These are phyloP conservation scores for Tulasnella sp. DNA, from an alignment of 768 basidiomycete genomes.

Conservation along the genomic window DNA sequence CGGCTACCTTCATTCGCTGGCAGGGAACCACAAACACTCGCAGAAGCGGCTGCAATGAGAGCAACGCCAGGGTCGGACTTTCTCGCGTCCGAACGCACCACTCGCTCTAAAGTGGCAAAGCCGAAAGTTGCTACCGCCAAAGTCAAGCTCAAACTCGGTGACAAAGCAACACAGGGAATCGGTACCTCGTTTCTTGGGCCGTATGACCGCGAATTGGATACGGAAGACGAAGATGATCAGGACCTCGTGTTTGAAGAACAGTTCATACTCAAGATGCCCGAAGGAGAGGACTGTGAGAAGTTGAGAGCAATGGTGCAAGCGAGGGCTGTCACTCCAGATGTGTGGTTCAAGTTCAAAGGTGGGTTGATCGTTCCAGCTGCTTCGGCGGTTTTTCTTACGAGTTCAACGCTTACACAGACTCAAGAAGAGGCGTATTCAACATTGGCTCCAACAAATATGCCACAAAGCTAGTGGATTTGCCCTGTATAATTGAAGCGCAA, in stretches of 20 bases:
- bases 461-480: constrained; percentile 94
- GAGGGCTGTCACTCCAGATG: constrained; percentile 77
- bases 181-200: constrained; percentile 88
- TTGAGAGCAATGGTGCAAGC: constrained; percentile 79
- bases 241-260: constrained; percentile 97
- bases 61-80: not conserved
- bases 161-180: constrained; percentile 78
- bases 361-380: constrained; percentile 29
- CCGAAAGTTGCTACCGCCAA: constrained; percentile 60
- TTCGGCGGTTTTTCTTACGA: not conserved
- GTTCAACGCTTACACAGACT: constrained; percentile 57
- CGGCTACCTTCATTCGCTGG: constrained; percentile 29
- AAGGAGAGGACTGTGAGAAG: constrained; percentile 78
- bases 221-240: constrained; percentile 93
- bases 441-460: constrained; percentile 78
- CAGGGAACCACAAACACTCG: constrained; percentile 30
- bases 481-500: constrained; percentile 91
- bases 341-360: constrained; percentile 99
- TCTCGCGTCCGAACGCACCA: constrained; percentile 38
- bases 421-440: constrained; percentile 84
- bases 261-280: constrained; percentile 87
- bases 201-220: constrained; percentile 93
- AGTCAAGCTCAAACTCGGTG: constrained; percentile 85
- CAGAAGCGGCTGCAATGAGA: constrained; percentile 24
- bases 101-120: constrained; percentile 45